A percentile compares a stretch with the other conserved stretches of the same genome.
phyloP scores from a whole-genome alignment of 192 early-diverging fungal genomes.

The Oehlia diaphana region DNA sequence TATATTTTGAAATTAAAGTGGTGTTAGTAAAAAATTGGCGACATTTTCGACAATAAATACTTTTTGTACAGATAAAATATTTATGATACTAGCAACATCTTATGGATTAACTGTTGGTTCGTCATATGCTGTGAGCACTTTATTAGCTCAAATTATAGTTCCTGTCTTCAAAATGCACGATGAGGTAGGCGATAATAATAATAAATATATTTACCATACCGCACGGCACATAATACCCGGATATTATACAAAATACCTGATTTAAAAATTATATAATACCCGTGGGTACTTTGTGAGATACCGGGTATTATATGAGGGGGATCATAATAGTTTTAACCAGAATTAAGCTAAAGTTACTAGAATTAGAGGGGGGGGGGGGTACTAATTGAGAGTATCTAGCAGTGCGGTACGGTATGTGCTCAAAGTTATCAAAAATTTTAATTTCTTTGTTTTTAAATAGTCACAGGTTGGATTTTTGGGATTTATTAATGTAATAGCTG shows the following conservation, averaged over 20 bases:
- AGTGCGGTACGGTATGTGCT: too few relatives aligned
- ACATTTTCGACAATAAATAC: not conserved
- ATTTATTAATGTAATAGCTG: slow-evolving; percentile 35
- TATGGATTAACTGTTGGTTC: slow-evolving; percentile 43
- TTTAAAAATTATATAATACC: too few relatives aligned
- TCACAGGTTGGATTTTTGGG: slow-evolving; percentile 35
- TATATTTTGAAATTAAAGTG: not conserved
- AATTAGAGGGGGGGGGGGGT: too few relatives aligned
- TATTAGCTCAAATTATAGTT: slow-evolving; percentile 42
- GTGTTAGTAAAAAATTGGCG: too few relatives aligned
- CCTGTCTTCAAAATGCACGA: slow-evolving; percentile 36
- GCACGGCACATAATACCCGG: too few relatives aligned
- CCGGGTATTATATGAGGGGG: too few relatives aligned
- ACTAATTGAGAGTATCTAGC: too few relatives aligned
- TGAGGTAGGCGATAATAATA: slow-evolving; percentile 2
- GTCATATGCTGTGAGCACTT: slow-evolving; percentile 40
- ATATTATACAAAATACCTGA: too few relatives aligned
- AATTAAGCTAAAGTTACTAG: too few relatives aligned
- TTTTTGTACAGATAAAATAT: slow-evolving; percentile 15
- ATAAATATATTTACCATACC: too few relatives aligned
- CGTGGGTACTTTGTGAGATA: too few relatives aligned
- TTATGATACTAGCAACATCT: slow-evolving; percentile 35
- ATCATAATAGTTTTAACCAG: too few relatives aligned
- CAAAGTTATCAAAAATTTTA: not conserved
- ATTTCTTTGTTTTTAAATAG: not conserved